Percentiles rank a stretch among this genome's conserved stretches.
These are phyloP conservation scores for Raddia guianensis DNA, from an alignment of 176 grass and related monocot species.

Conservation along the genomic window DNA sequence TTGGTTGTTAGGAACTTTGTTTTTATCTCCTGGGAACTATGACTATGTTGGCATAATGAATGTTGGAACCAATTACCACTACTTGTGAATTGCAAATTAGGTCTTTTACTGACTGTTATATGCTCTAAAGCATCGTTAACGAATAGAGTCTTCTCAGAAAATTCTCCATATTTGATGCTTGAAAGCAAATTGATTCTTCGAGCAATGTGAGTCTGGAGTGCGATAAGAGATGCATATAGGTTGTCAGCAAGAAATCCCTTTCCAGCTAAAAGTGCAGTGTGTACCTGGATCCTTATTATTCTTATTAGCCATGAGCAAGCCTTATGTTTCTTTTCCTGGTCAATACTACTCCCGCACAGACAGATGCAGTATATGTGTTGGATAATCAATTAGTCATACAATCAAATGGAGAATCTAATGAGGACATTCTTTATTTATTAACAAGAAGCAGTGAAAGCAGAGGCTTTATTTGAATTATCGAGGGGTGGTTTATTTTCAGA, in stretches of 20 bases:
- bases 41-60: not conserved
- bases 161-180: too few relatives aligned
- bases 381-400: not conserved
- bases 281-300: slow-evolving; percentile 6
- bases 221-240: too few relatives aligned
- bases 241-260: too few relatives aligned
- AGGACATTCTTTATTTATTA: not conserved
- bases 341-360: slow-evolving; percentile 4
- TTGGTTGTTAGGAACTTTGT: not conserved
- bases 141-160: too few relatives aligned
- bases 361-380: slow-evolving; percentile 29
- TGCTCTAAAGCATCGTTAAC: too few relatives aligned
- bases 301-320: slow-evolving; percentile 41
- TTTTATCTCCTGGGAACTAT: not conserved
- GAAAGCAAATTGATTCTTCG: too few relatives aligned
- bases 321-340: slow-evolving; percentile 12
- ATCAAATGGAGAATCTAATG: slow-evolving; percentile 66
- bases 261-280: too few relatives aligned
- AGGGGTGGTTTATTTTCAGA: too few relatives aligned
- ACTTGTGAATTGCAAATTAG: slow-evolving; percentile 20
- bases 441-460: too few relatives aligned
- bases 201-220: too few relatives aligned
- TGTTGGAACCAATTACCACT: slow-evolving; percentile 1
- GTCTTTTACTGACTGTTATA: not conserved
- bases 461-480: too few relatives aligned